phyloP scores from a whole-genome alignment of 768 basidiomycete genomes.

The Strobilomyces echinocephalus region DNA sequence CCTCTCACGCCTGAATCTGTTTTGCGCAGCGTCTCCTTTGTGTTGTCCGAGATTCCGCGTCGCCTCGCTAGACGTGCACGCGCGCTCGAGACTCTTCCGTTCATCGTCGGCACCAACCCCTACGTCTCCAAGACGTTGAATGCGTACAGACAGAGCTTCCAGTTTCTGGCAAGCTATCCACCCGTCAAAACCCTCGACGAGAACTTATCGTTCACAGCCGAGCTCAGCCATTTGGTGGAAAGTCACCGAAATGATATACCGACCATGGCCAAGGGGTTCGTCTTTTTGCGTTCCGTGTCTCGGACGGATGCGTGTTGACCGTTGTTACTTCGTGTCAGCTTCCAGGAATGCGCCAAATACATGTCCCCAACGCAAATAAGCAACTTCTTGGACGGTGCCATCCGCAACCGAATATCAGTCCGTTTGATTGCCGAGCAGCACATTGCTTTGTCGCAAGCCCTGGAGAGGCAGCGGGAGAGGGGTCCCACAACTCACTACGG shows the following conservation, averaged over 20 bases:
- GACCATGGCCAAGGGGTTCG: constrained; percentile 82
- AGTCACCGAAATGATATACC: constrained; percentile 86
- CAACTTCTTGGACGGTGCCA: constrained; percentile 77
- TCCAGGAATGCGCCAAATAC: constrained; percentile 82
- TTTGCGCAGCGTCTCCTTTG: constrained; percentile 68
- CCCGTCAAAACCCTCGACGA: constrained; percentile 61
- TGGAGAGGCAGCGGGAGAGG: constrained; percentile 38
- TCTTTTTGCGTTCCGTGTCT: constrained; percentile 8
- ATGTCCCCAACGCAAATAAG: constrained; percentile 78
- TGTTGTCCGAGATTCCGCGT: constrained; percentile 71
- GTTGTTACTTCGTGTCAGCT: constrained; percentile 41
- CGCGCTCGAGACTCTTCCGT: constrained; percentile 72
- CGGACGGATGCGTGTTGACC: not conserved
- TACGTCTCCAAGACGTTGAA: constrained; percentile 70
- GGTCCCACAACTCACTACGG: constrained; percentile 49
- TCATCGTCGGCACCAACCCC: constrained; percentile 87
- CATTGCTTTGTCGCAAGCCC: constrained; percentile 71
- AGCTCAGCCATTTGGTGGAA: constrained; percentile 67
- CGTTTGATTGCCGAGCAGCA: constrained; percentile 90
- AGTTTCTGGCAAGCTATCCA: constrained; percentile 63
- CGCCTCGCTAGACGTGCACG: constrained; percentile 71
- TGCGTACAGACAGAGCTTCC: constrained; percentile 66
- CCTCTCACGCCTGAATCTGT: constrained; percentile 69
- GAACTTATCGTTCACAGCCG: constrained; percentile 62
- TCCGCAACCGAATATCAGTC: constrained; percentile 82